Conservation (phyloP, 2,329 filamentous ascomycete genomes). For the Lasiodiplodia theobromae region DNA sequence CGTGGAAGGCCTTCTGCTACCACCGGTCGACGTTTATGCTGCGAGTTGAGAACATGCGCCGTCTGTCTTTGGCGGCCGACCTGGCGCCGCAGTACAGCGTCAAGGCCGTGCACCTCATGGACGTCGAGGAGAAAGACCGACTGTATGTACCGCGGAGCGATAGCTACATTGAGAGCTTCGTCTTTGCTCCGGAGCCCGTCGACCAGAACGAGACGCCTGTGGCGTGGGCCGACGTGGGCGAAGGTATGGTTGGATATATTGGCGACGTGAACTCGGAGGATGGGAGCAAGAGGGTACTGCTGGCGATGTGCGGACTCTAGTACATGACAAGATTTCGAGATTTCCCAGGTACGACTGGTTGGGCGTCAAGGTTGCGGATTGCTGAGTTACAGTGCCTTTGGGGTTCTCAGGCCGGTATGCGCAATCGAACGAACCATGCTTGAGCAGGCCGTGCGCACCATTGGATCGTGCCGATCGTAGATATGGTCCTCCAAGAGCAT, state of each 20-base stretch:
- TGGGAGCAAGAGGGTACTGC: neutral
- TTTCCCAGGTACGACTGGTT: neutral
- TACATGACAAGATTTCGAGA: neutral
- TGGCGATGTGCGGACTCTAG: slow-evolving; percentile 5
- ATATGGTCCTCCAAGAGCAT: neutral
- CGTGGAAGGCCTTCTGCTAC: neutral
- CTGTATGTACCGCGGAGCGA: neutral
- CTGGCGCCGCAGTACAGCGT: neutral
- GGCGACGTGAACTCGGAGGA: neutral
- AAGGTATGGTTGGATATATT: slow-evolving; percentile 1
- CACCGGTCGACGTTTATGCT: neutral
- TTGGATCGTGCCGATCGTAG: neutral
- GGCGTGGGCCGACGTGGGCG: neutral
- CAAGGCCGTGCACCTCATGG: neutral
- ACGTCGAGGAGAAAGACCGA: neutral
- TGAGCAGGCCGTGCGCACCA: neutral
- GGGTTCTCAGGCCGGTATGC: neutral
- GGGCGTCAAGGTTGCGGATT: neutral
- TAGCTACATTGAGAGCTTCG: neutral
- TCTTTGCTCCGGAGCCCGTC: neutral
- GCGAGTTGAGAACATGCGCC: neutral
- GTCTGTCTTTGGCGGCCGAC: neutral
- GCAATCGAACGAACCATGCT: neutral
- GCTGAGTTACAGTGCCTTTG: neutral
- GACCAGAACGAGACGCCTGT: neutral